Evolutionary conservation across 345 rosid genomes (phyloP), one percentile per base, ranked within the genome.

Genomic region (Lepidium africanum): DNA sequence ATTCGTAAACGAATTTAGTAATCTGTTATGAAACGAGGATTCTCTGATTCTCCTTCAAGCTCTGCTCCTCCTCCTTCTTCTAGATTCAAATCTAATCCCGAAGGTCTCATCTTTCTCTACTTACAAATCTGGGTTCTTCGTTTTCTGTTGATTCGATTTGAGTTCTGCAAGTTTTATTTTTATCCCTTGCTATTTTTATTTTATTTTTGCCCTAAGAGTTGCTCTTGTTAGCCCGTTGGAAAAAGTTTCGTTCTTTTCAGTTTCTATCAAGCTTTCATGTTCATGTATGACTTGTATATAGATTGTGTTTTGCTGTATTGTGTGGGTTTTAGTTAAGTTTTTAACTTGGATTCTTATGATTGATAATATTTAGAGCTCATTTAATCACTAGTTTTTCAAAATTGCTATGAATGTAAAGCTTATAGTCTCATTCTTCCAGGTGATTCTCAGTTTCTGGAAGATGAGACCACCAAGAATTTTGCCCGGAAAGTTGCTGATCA

Each of bases 401-500:
- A 11, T 23, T 25, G 35, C 52, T 42, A 15, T 3, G 32, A 43
- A 51, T 66, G 61, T 50, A 11, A 41, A 67, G 69, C 73, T 52
- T 59, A 13, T 39, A n/a, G 35, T 41, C 16, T 8, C 41, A 60
- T 55, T 75, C n/a, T 59, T 75, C 32, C 74, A 89, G 96, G 90
- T 74, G 96, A 92, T 69, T 38, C 72, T 19, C 81, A 76, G 70
- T 84, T 81, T 80, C 59, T 79, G 41, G 91, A 88, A 42, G 91
- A 88, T 67, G 95, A 85, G 21, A 77, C 74, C 73, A 86, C 91
- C 0, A 88, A 78, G 80, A 65, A 76, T 41, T 77, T 81, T 75
- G 96, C 95, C 7, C 63, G 83, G 57, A 86, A 83, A 76, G 97
- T 94, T 13, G 97, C 99, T 53, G 92, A 89, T 53, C 99, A 94